Conservation (phyloP, 768 basidiomycete species). For the Porpolomopsis calyptriformis region DNA sequence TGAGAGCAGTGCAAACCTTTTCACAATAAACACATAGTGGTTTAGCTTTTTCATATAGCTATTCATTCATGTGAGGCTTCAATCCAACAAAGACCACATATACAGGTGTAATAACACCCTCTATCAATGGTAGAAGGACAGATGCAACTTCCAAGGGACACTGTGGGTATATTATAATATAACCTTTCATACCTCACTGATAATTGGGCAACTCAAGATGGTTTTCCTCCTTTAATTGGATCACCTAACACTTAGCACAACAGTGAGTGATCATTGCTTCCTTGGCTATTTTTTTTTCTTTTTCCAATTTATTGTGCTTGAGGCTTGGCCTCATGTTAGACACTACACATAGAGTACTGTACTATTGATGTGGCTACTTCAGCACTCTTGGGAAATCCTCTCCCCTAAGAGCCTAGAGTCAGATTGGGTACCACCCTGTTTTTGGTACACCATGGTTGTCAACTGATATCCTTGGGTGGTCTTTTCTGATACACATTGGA, state of each 20-base stretch:
- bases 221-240: slow-evolving; percentile 23
- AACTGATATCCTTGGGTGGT: no score
- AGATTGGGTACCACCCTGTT: no score
- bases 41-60: slow-evolving; percentile 24
- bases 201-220: slow-evolving; percentile 4
- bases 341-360: no score
- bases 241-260: slow-evolving; percentile 25
- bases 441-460: no score
- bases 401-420: no score
- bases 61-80: slow-evolving; percentile 14
- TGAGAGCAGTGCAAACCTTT: slow-evolving; percentile 22
- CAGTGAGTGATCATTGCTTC: slow-evolving; percentile 30
- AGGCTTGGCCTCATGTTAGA: no score
- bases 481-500: no score
- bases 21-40: slow-evolving; percentile 24
- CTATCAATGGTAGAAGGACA: slow-evolving; percentile 25
- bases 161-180: slow-evolving; percentile 35
- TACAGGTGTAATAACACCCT: slow-evolving; percentile 25
- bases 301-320: no score
- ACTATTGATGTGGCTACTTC: no score
- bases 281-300: no score
- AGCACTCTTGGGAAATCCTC: no score
- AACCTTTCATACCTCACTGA: slow-evolving; percentile 27
- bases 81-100: slow-evolving; percentile 34
- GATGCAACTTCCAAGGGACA: slow-evolving; percentile 16